These are phyloP conservation scores for Tolypocladium capitatum DNA, from an alignment of 2,329 filamentous ascomycete genomes.

Conservation along the genomic window DNA sequence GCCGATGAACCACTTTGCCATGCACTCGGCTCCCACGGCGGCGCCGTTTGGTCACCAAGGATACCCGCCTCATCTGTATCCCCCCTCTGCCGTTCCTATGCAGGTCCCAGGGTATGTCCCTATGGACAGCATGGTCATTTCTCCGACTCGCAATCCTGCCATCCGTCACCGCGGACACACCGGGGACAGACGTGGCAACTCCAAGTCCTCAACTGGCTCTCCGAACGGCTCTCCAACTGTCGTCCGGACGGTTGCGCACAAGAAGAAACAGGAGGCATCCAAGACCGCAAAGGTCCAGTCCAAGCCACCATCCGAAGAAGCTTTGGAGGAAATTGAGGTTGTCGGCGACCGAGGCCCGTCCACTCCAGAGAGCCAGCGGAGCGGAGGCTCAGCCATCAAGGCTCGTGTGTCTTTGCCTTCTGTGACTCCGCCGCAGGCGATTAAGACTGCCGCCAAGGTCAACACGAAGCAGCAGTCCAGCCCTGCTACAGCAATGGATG, in stretches of 20 bases:
- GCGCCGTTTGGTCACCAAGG: neutral
- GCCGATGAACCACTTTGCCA: neutral
- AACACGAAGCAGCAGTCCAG: neutral
- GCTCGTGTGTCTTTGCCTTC: constrained; percentile 11
- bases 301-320: constrained; percentile 17
- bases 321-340: constrained; percentile 5
- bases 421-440: neutral
- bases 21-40: neutral
- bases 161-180: neutral
- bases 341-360: neutral
- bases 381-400: constrained; percentile 2
- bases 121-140: neutral
- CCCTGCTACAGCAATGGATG: neutral
- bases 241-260: neutral
- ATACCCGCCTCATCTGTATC: neutral
- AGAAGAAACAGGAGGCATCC: neutral
- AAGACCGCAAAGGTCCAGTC: constrained; percentile 9
- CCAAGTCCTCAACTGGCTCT: neutral
- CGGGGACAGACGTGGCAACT: neutral
- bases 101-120: neutral
- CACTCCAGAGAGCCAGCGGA: constrained; percentile 4
- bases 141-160: neutral
- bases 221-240: neutral
- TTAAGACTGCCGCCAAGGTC: neutral
- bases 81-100: neutral